A percentile compares a stretch with the other conserved stretches of the same genome.
These are phyloP conservation scores for Gynochthodes officinalis DNA, from an alignment of 257 asterid species.

Conservation along the genomic window DNA sequence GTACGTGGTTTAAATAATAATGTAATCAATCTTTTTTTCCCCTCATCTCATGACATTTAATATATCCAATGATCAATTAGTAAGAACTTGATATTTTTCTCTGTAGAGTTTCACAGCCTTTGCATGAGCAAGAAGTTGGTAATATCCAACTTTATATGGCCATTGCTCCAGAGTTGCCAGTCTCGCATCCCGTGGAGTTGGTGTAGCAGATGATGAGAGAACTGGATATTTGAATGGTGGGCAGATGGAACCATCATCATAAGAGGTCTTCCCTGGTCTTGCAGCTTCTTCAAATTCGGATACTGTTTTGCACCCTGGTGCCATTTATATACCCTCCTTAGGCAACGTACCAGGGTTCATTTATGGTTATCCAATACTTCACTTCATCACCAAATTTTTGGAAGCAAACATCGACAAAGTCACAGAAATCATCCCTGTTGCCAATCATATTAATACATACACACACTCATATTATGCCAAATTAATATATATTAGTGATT, in stretches of 20 bases:
- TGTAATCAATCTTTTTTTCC: not conserved
- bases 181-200: too few species aligned
- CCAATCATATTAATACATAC: not conserved
- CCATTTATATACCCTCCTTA: not conserved
- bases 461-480: too few species aligned
- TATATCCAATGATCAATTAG: not conserved
- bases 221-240: not conserved
- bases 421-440: conserved; percentile 10
- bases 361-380: conserved; percentile 17
- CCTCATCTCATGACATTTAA: not conserved
- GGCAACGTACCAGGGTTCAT: conserved; percentile 9
- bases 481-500: not conserved
- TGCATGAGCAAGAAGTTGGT: conserved; percentile 18
- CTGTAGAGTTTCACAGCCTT: not conserved
- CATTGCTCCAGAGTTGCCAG: too few species aligned
- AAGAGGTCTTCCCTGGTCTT: not conserved
- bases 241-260: not conserved
- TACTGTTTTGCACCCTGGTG: not conserved
- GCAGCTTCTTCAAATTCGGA: too few species aligned
- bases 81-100: conserved; percentile 1
- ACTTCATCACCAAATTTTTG: conserved; percentile 8
- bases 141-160: conserved; percentile 7
- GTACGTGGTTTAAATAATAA: too few species aligned
- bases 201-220: not conserved
- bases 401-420: conserved; percentile 15